Evolutionary conservation across 2,329 filamentous ascomycete genomes (phyloP).

Genomic region (Myriosclerotinia curreyana): DNA sequence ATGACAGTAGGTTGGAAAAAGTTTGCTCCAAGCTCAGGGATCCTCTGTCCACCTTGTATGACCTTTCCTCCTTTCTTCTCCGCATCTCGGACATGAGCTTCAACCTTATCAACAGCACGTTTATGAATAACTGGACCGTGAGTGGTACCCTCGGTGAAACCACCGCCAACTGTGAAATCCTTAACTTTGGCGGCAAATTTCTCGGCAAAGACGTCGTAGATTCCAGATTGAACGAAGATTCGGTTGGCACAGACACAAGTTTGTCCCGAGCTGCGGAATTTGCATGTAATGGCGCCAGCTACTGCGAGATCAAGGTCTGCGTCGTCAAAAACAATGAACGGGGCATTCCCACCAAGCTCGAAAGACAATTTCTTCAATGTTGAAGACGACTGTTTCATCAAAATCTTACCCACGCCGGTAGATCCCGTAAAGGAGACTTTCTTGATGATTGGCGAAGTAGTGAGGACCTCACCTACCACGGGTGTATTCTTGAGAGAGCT

Average conservation of each 20-base stretch:
- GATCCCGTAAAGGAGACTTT: conserved; percentile 95
- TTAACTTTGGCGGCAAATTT: conserved; percentile 71
- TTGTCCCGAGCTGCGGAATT: conserved; percentile 93
- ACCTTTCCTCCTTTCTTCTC: conserved; percentile 73
- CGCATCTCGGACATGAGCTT: conserved; percentile 76
- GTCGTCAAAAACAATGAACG: conserved; percentile 96
- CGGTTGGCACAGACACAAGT: conserved; percentile 91
- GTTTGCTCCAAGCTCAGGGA: conserved; percentile 73
- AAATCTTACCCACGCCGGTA: conserved; percentile 63
- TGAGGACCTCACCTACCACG: conserved; percentile 73
- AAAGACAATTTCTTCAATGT: conserved; percentile 82
- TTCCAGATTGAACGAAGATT: conserved; percentile 72
- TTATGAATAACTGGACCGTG: conserved; percentile 85
- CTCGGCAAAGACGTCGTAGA: conserved; percentile 72
- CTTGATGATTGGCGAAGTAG: conserved; percentile 70
- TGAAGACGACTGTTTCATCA: conserved; percentile 85
- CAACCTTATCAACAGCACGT: conserved; percentile 75
- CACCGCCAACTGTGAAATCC: conserved; percentile 71
- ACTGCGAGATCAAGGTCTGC: conserved; percentile 85
- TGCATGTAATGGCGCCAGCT: conserved; percentile 75
- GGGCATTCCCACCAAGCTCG: conserved; percentile 91
- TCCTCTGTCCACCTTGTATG: conserved; percentile 68
- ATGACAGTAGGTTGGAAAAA: conserved; percentile 92
- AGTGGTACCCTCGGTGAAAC: conserved; percentile 67
- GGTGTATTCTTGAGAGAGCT: conserved; percentile 77